Evolutionary conservation across 305 asterid genomes (phyloP), one percentile per base, ranked within the genome.

Genomic region (Caryopteris hybrid): DNA sequence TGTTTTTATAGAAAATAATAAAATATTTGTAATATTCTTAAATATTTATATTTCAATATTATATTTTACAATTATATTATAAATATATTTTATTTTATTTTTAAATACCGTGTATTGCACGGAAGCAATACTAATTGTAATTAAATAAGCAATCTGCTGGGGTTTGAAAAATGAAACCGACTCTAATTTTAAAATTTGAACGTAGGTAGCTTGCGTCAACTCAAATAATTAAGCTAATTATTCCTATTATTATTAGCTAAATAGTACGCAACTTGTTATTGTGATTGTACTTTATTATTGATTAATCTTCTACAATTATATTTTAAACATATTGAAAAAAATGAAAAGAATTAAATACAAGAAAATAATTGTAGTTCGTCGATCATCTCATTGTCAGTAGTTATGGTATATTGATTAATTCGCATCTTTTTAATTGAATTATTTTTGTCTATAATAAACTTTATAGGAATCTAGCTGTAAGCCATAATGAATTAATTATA

Each of bases 141-240:
- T 27, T 5, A 25, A 53, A 23, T 31, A 31, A 55, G 27, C 43
- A 39, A 16, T 13, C 21, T 29, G 10, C 14, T 55, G 43, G n/a
- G 12, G 18, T 27, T 14, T 31, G 12, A n/a, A 55, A 43, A 43
- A 1, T 14, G 8, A 14, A 13, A 14, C 8, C 17, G 21, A 65
- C 50, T 34, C 52, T 58, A 14, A 14, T 33, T 20, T 21, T 46
- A 4, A 29, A 58, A 33, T 69, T 21, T n/a, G 61, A 33, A 47
- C 59, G 27, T 57, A 23, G 38, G 16, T 60, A 70, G 74, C 68
- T 50, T 12, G 22, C 22, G 74, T 70, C 68, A 50, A 51, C 68
- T 61, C 55, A 50, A 55, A 70, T 50, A 50, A 50, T 50, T 39
- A 48, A 12, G 31, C 25, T 8, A 10, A 6, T 36, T 5, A 31